phyloP scores from a whole-genome alignment of 1,139 yeast species.

The Zygosaccharomyces pseudobailii region DNA sequence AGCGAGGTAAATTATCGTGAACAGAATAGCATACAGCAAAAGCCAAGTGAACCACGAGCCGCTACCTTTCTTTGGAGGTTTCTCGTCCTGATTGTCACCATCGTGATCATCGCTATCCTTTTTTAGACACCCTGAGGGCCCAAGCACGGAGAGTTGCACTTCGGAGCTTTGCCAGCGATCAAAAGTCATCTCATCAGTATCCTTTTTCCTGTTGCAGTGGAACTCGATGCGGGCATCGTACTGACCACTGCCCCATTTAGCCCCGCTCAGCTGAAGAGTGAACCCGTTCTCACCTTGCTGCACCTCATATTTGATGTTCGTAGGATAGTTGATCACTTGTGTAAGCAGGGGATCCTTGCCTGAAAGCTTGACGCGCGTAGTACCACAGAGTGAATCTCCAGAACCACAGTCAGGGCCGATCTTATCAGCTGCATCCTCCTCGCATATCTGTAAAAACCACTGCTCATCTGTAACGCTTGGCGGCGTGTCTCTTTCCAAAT shows the following conservation, averaged over 20 bases:
- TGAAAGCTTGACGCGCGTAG: slow-evolving; percentile 49
- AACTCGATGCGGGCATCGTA: slow-evolving; percentile 51
- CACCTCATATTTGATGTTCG: slow-evolving; percentile 11
- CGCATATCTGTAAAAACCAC: slow-evolving; percentile 74
- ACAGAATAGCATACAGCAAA: slow-evolving; percentile 60
- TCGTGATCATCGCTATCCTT: slow-evolving; percentile 6
- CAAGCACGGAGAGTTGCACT: slow-evolving; percentile 23
- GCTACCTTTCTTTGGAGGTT: slow-evolving; percentile 29
- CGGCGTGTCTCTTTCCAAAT: slow-evolving; percentile 53
- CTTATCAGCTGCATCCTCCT: slow-evolving; percentile 36
- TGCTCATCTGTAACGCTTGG: slow-evolving; percentile 61
- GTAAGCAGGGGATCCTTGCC: slow-evolving; percentile 33
- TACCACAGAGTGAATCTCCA: slow-evolving; percentile 62
- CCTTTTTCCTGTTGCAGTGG: slow-evolving; percentile 44
- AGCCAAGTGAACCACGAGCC: slow-evolving; percentile 65
- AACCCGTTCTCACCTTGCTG: slow-evolving; percentile 13
- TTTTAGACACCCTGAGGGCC: slow-evolving; percentile 35
- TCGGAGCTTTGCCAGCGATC: slow-evolving; percentile 24
- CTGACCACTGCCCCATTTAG: slow-evolving; percentile 63
- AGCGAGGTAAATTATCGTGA: slow-evolving; percentile 65
- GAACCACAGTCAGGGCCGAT: background rate
- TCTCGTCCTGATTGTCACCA: slow-evolving; percentile 14
- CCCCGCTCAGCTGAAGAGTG: slow-evolving; percentile 43
- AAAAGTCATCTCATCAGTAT: slow-evolving; percentile 33
- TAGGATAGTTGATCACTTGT: slow-evolving; percentile 26